phyloP scores from a whole-genome alignment of 768 basidiomycete genomes.

The Coprinopsis sp. region DNA sequence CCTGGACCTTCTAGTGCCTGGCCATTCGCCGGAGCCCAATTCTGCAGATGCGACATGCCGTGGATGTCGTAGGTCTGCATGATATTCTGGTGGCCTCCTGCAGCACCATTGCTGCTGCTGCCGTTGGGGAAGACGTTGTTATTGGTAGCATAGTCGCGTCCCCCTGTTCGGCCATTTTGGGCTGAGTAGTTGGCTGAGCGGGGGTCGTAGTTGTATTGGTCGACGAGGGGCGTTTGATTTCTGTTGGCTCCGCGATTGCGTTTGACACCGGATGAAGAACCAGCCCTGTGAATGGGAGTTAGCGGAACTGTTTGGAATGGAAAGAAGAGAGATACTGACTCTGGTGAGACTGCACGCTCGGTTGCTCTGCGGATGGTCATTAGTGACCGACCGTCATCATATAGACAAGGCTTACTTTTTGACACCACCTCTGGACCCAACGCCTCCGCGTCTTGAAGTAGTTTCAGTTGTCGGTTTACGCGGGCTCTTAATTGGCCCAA shows the following conservation, averaged over 20 bases:
- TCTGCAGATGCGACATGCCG: constrained; percentile 31
- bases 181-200: constrained; percentile 21
- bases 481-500: constrained; percentile 45
- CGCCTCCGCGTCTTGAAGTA: constrained; percentile 41
- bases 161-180: constrained; percentile 19
- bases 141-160: no score
- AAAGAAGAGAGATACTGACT: constrained; percentile 66
- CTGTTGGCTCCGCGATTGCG: constrained; percentile 39
- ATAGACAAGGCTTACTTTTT: constrained; percentile 49
- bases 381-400: constrained; percentile 9
- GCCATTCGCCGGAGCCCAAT: constrained; percentile 48
- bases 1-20: constrained; percentile 73
- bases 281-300: constrained; percentile 2
- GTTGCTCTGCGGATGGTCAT: constrained; percentile 22
- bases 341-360: constrained; percentile 64
- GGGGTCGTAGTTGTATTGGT: constrained; percentile 32
- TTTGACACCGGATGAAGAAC: constrained; percentile 30
- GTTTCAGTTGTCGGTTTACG: constrained; percentile 52
- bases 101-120: constrained; percentile 15
- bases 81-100: constrained; percentile 28
- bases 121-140: no score
- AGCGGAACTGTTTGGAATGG: constrained; percentile 3
- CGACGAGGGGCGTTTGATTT: constrained; percentile 35
- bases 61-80: constrained; percentile 39
- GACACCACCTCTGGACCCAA: constrained; percentile 48